phyloP scores from a whole-genome alignment of 2,329 filamentous ascomycete genomes.

The Cladophialophora yegresii region DNA sequence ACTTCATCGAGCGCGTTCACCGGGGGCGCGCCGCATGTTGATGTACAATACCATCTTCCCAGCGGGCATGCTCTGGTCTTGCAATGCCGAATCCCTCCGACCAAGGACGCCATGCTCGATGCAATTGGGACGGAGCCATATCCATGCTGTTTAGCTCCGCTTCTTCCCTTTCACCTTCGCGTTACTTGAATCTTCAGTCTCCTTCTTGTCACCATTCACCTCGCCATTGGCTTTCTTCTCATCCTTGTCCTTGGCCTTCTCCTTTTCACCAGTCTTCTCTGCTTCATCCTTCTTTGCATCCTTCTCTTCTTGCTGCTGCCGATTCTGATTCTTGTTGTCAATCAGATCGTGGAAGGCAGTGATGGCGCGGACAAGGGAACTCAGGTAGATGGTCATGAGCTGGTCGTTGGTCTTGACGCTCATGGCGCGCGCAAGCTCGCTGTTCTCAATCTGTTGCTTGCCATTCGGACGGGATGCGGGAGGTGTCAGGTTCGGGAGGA shows the following conservation, averaged over 20 bases:
- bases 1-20: not conserved
- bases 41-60: conserved; percentile 2
- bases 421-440: conserved; percentile 93
- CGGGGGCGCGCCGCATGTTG: not conserved
- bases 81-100: not conserved
- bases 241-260: conserved; percentile 59
- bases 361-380: conserved; percentile 93
- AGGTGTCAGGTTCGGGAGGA: conserved; percentile 90
- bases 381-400: conserved; percentile 96
- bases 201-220: conserved; percentile 56
- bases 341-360: conserved; percentile 99
- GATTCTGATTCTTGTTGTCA: conserved; percentile 99
- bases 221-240: conserved; percentile 57
- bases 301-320: conserved; percentile 94
- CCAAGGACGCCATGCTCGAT: conserved; percentile 29
- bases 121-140: not conserved
- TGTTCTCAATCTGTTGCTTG: conserved; percentile 63
- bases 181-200: conserved; percentile 60
- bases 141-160: conserved; percentile 43
- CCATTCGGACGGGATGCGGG: conserved; percentile 61
- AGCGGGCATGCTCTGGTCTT: not conserved
- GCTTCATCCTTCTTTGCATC: conserved; percentile 74
- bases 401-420: conserved; percentile 99
- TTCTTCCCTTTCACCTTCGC: conserved; percentile 56
- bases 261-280: conserved; percentile 62